Conservation (phyloP, 768 basidiomycete species). For the Boletus sp. region DNA sequence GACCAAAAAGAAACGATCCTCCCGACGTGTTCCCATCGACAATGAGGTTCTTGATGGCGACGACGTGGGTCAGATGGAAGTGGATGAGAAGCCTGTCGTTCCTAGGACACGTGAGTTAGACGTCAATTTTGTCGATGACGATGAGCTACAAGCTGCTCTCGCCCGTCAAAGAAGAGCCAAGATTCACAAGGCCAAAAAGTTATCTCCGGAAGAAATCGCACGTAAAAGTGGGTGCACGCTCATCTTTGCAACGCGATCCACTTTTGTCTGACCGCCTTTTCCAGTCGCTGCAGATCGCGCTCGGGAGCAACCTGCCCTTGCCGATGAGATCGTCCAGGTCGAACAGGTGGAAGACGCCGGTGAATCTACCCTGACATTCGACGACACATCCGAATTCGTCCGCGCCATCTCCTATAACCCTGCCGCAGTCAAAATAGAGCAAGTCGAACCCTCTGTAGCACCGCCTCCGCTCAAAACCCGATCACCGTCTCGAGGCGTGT, state of each 20-base stretch:
- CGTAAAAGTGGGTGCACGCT: slow-evolving; percentile 53
- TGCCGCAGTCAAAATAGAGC: slow-evolving; percentile 48
- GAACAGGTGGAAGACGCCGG: slow-evolving; percentile 43
- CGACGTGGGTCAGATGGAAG: slow-evolving; percentile 56
- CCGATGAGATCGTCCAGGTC: slow-evolving; percentile 40
- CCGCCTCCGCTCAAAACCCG: slow-evolving; percentile 30
- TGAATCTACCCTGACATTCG: slow-evolving; percentile 69
- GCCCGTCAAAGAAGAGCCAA: slow-evolving; percentile 83
- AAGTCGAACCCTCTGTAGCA: slow-evolving; percentile 31
- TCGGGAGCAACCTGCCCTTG: slow-evolving; percentile 44
- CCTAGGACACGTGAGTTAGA: slow-evolving; percentile 72
- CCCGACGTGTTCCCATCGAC: slow-evolving; percentile 50
- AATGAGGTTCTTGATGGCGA: slow-evolving; percentile 34
- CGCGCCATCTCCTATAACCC: slow-evolving; percentile 75
- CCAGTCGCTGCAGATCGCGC: slow-evolving; percentile 64
- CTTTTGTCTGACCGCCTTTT: slow-evolving; percentile 3
- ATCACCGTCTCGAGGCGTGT: slow-evolving; percentile 50
- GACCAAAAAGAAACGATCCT: slow-evolving; percentile 91
- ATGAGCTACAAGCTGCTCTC: slow-evolving; percentile 92
- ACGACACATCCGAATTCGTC: slow-evolving; percentile 97
- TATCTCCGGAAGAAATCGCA: slow-evolving; percentile 80
- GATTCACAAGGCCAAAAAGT: slow-evolving; percentile 69
- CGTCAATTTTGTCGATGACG: slow-evolving; percentile 94
- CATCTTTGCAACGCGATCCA: not conserved
- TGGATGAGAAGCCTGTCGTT: slow-evolving; percentile 70